Evolutionary conservation across 2,329 filamentous ascomycete genomes (phyloP).

Genomic region (Aspergillus chevalieri): DNA sequence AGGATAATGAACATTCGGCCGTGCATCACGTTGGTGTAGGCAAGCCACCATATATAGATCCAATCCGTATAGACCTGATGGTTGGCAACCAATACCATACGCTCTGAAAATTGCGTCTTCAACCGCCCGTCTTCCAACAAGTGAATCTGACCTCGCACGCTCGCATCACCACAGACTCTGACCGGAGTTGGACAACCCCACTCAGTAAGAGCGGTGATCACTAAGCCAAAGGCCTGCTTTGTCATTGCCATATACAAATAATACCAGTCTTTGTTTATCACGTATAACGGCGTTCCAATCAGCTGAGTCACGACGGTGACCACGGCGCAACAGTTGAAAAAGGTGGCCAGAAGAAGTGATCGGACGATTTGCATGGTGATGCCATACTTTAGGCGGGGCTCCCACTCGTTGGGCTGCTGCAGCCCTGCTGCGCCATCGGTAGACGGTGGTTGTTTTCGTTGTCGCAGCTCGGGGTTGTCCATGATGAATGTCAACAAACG

Average conservation of each 20-base stretch:
- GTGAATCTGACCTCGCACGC: conserved; percentile 53
- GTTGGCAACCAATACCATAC: conserved; percentile 58
- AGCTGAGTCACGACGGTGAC: conserved; percentile 51
- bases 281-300: conserved; percentile 55
- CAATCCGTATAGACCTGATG: conserved; percentile 66
- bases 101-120: conserved; percentile 54
- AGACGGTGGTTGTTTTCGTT: conserved; percentile 21
- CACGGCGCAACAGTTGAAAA: conserved; percentile 40
- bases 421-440: conserved; percentile 9
- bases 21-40: conserved; percentile 60
- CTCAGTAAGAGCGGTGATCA: conserved; percentile 56
- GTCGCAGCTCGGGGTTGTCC: conserved; percentile 26
- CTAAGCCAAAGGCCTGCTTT: conserved; percentile 59
- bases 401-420: conserved; percentile 17
- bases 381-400: conserved; percentile 41
- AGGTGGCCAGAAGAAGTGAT: conserved; percentile 38
- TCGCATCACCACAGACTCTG: conserved; percentile 56
- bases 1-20: conserved; percentile 62
- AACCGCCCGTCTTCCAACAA: conserved; percentile 53
- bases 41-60: conserved; percentile 64
- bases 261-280: conserved; percentile 56
- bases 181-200: conserved; percentile 60
- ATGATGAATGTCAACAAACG: conserved; percentile 15
- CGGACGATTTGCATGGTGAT: conserved; percentile 40
- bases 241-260: conserved; percentile 61